Percentiles rank a stretch among this genome's conserved stretches.
Conservation (phyloP, 2,329 filamentous ascomycete genomes). For the Ascochyta rabiei region DNA sequence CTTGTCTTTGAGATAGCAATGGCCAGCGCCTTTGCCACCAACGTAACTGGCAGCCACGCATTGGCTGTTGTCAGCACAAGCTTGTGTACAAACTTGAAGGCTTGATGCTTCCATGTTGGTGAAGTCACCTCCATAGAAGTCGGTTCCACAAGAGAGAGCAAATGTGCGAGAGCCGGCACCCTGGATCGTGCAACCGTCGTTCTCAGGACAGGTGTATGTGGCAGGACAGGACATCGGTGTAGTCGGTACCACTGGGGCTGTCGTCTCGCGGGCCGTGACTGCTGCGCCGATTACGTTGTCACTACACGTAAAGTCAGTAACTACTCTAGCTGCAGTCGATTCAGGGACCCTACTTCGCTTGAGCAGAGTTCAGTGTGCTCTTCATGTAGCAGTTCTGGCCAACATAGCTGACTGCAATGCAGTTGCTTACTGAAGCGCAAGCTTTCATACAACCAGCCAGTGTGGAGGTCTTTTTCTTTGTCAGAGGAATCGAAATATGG, state of each 20-base stretch:
- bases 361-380: not conserved
- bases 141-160: not conserved
- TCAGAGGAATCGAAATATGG: no score
- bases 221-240: not conserved
- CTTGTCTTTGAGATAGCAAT: conserved; percentile 5
- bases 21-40: not conserved
- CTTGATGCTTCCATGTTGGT: not conserved
- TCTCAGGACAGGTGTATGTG: conserved; percentile 3
- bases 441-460: not conserved
- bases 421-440: not conserved
- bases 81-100: not conserved
- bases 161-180: not conserved
- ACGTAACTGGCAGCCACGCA: not conserved
- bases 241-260: not conserved
- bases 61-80: not conserved
- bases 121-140: conserved; percentile 4
- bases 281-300: not conserved
- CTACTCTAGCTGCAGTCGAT: not conserved
- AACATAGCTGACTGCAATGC: conserved; percentile 6
- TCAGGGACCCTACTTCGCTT: no score
- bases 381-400: conserved; percentile 6
- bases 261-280: not conserved
- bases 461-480: not conserved
- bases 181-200: not conserved
- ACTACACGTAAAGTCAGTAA: not conserved